Conservation (phyloP, 306 rosid species). For the Citrullus colocynthis region DNA sequence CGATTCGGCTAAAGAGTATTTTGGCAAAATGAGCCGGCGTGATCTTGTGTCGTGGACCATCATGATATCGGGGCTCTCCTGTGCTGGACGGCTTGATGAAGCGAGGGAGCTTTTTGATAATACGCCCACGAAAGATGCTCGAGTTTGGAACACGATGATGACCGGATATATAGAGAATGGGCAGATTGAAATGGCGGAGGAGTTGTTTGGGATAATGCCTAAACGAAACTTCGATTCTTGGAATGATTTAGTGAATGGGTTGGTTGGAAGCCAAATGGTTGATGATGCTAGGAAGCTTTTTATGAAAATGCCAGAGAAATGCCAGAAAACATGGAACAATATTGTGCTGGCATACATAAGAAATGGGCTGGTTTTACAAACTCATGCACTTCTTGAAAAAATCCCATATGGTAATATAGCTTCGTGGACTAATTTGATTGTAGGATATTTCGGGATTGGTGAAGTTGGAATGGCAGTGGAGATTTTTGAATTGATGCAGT, state of each 20-base stretch:
- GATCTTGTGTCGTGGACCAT: conserved; percentile 45
- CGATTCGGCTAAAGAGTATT: conserved; percentile 29
- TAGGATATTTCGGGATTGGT: conserved; percentile 32
- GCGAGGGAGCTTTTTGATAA: conserved; percentile 28
- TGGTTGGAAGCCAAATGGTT: conserved; percentile 17
- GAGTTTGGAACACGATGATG: conserved; percentile 39
- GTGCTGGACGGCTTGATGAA: conserved; percentile 22
- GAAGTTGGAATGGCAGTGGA: conserved; percentile 24
- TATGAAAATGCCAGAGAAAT: conserved; percentile 34
- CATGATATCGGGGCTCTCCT: conserved; percentile 25
- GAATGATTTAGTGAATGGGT: conserved; percentile 27
- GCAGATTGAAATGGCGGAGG: conserved; percentile 19
- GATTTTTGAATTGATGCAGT: conserved; percentile 20
- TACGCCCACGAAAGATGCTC: conserved; percentile 29
- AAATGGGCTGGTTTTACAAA: conserved; percentile 24
- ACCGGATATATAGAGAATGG: conserved; percentile 30
- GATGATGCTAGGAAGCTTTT: conserved; percentile 33
- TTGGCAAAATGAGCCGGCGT: conserved; percentile 14
- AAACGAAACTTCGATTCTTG: conserved; percentile 27
- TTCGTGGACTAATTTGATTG: conserved; percentile 37
- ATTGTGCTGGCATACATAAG: conserved; percentile 25
- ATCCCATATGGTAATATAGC: conserved; percentile 26
- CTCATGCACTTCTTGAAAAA: conserved; percentile 34
- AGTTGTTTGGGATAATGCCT: conserved; percentile 31
- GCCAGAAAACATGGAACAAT: conserved; percentile 29